phyloP scores from a whole-genome alignment of 306 rosid species.

The Alnus rubra region DNA sequence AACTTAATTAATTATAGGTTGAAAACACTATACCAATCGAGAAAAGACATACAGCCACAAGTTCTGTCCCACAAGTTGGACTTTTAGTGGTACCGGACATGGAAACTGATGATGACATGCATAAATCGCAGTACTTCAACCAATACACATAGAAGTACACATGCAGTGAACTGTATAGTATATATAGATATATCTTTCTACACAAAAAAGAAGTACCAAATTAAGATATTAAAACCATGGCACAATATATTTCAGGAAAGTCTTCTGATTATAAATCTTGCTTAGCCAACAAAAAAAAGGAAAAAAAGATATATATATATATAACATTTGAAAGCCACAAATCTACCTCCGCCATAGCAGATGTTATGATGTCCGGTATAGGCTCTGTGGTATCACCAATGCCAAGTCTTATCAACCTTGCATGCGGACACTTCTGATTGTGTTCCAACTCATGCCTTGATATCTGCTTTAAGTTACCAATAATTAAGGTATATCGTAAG shows the following conservation, averaged over 20 bases:
- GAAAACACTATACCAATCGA: background rate
- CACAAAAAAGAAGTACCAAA: no score
- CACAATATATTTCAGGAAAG: background rate
- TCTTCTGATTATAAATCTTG: no score
- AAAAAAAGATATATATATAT: background rate
- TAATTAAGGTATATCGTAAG: no score
- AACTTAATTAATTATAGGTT: background rate
- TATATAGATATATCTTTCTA: background rate
- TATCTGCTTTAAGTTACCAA: conserved; percentile 36
- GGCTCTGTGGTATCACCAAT: conserved; percentile 71
- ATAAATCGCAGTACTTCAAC: background rate
- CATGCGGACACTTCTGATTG: conserved; percentile 45
- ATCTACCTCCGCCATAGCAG: conserved; percentile 66
- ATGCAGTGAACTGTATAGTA: no score
- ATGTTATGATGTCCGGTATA: conserved; percentile 56
- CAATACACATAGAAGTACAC: background rate
- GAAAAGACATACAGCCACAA: background rate
- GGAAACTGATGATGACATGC: background rate
- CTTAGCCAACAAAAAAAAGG: background rate
- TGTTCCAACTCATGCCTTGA: conserved; percentile 41
- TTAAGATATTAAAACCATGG: background rate
- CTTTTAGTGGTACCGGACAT: background rate
- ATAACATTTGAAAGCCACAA: background rate
- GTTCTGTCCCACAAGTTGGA: conserved; percentile 1
- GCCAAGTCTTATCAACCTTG: conserved; percentile 54